phyloP scores from a whole-genome alignment of 441 rosid genomes.

The Metrosideros polymorpha region DNA sequence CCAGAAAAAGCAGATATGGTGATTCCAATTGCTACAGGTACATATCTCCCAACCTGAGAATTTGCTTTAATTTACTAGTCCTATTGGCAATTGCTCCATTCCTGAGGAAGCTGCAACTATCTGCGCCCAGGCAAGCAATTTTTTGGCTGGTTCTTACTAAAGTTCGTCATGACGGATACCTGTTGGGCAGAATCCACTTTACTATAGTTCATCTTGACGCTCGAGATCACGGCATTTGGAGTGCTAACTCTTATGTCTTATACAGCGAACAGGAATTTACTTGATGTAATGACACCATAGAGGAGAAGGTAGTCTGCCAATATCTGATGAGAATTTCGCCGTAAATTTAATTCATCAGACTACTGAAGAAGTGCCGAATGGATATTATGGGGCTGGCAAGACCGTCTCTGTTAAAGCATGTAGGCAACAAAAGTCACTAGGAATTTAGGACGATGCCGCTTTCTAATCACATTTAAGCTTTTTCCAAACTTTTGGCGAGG shows the following conservation, averaged over 20 bases:
- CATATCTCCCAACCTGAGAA: background rate
- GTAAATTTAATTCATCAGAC: background rate
- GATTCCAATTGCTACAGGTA: conserved; percentile 88
- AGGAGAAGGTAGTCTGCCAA: background rate
- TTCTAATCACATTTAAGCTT: background rate
- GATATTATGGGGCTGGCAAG: background rate
- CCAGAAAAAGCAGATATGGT: conserved; percentile 77
- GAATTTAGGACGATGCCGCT: background rate
- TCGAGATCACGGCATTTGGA: background rate
- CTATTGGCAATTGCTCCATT: background rate
- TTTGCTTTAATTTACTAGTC: background rate
- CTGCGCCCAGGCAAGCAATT: background rate
- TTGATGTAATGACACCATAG: background rate
- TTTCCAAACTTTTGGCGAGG: background rate
- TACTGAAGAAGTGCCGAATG: background rate
- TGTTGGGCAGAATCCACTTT: background rate
- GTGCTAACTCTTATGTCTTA: background rate
- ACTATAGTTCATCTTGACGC: no score
- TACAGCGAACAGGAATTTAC: background rate
- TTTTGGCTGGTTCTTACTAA: background rate
- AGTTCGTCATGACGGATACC: accelerated
- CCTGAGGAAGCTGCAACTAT: background rate
- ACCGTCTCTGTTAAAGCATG: background rate
- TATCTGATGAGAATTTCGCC: background rate
- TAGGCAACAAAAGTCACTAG: background rate